A percentile compares a stretch with the other conserved stretches of the same genome.
These are phyloP conservation scores for Scedosporium boydii DNA, from an alignment of 2,329 filamentous ascomycete genomes.

Conservation along the genomic window DNA sequence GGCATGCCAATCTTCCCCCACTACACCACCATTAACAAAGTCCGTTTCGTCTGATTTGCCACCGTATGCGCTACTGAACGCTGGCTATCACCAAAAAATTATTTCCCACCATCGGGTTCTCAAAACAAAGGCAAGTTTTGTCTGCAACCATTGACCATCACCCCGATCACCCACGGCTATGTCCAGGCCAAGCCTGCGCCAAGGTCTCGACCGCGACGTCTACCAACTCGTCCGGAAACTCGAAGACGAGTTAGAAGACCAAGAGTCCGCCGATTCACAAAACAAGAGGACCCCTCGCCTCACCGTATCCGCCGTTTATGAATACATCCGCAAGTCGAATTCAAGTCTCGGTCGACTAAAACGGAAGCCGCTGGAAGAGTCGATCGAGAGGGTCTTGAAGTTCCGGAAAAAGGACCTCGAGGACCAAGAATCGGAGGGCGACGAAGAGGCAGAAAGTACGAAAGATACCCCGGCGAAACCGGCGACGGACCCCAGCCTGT, in stretches of 20 bases:
- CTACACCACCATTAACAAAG: not conserved
- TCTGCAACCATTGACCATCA: not conserved
- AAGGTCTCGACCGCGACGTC: constrained; percentile 59
- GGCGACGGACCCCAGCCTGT: constrained; percentile 26
- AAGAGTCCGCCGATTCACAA: constrained; percentile 18
- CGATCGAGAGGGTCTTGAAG: constrained; percentile 72
- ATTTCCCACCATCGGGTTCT: no score
- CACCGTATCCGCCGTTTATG: constrained; percentile 58
- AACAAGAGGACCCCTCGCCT: constrained; percentile 21
- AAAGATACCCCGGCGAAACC: constrained; percentile 16
- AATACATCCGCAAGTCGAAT: constrained; percentile 75
- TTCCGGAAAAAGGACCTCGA: constrained; percentile 52
- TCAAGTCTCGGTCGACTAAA: constrained; percentile 76
- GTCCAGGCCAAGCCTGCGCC: constrained; percentile 30
- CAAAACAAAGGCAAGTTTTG: not conserved
- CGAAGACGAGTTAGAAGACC: constrained; percentile 53
- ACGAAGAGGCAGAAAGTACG: constrained; percentile 36
- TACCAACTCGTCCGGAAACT: constrained; percentile 74
- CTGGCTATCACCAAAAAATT: no score
- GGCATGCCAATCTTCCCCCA: no score
- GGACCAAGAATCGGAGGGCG: constrained; percentile 25
- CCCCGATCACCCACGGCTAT: not conserved
- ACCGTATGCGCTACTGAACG: no score
- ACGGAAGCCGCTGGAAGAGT: constrained; percentile 73
- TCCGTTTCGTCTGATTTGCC: no score